These are phyloP conservation scores for Trichoderma semiorbis DNA, from an alignment of 2,329 filamentous ascomycete genomes.

Conservation along the genomic window DNA sequence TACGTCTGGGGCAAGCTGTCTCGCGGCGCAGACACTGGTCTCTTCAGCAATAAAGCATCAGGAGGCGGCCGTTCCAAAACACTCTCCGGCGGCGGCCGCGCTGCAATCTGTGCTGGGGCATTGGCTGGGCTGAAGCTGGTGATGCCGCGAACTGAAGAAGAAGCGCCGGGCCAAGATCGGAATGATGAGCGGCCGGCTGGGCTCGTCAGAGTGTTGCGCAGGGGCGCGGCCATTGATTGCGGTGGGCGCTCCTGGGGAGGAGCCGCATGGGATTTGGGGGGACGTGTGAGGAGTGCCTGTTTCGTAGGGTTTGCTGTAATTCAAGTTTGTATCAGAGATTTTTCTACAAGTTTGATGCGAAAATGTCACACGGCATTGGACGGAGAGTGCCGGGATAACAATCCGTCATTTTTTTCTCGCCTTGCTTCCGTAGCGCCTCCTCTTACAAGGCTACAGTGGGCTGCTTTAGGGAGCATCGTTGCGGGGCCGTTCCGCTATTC, in stretches of 20 bases:
- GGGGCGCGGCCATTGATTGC: slow-evolving; percentile 34
- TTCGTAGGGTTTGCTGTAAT: not conserved
- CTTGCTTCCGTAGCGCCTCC: not conserved
- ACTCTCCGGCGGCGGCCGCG: slow-evolving; percentile 16
- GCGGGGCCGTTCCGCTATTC: slow-evolving; percentile 18
- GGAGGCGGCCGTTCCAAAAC: not conserved
- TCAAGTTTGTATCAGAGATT: not conserved
- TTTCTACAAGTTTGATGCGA: not conserved
- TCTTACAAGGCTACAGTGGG: slow-evolving; percentile 12
- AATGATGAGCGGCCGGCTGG: slow-evolving; percentile 21
- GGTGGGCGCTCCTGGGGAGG: slow-evolving; percentile 14
- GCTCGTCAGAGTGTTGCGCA: slow-evolving; percentile 29
- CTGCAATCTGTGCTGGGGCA: slow-evolving; percentile 29
- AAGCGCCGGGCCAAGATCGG: slow-evolving; percentile 21
- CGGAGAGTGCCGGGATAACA: not conserved
- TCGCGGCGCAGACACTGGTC: slow-evolving; percentile 12
- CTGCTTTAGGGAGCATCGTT: slow-evolving; percentile 2
- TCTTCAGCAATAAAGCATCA: slow-evolving; percentile 9
- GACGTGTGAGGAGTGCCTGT: not conserved
- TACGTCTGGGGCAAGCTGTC: slow-evolving; percentile 25
- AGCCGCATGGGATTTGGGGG: slow-evolving; percentile 13
- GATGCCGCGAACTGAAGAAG: slow-evolving; percentile 26
- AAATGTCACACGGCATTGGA: not conserved
- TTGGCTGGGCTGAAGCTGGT: slow-evolving; percentile 31
- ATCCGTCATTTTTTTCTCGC: not conserved